Base-by-base conservation (phyloP, 192 early-diverging fungal species). In the Coemansia sp. region DNA sequence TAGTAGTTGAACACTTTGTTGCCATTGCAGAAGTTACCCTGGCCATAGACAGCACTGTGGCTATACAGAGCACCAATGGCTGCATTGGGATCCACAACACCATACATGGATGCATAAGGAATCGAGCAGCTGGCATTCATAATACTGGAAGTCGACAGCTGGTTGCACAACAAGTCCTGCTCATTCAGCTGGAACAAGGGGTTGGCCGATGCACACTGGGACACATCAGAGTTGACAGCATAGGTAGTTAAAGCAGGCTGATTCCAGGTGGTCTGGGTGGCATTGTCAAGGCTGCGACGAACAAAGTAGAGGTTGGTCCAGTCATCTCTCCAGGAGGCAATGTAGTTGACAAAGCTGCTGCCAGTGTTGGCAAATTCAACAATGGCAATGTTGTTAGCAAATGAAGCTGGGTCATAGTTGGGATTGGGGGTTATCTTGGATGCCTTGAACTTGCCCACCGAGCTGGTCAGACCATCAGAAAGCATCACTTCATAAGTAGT, bases 341-440 rank as follows among this genome's bases (percentile, higher is more conserved):
- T 64, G 27, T 63, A 67, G 53, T 75, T 75, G 38, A 63, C 60
- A 67, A 67, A 67, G 0, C 40, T 49, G 10, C 52, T 27, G 36
- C 71, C 59, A 29, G 20, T 51, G 38, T 32, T 51, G 5, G 23
- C 28, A 53, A 75, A 75, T 34, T 67, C 32, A 5, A 75, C 9
- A 8, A 75, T 21, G 0, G 71, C 71, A 42, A 74, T 44, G 46
- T 75, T 75, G 56, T 75, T 75, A 10, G 71, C 71, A 58, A 58
- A 67, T n/a, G 71, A 60, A 12, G 29, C 52, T 6, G 71, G 56
- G 38, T 75, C 71, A 15, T 67, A 75, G 14, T 53, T 31, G 1
- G 64, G 54, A 14, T 75, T 62, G 5, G 53, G 48, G 4, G 60
- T 64, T 7, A 64, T n/a, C 50, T 46, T 51, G 14, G 52, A 57